Evolutionary conservation across 768 basidiomycete genomes (phyloP).

Genomic region (Macrolepiota dolichaula): DNA sequence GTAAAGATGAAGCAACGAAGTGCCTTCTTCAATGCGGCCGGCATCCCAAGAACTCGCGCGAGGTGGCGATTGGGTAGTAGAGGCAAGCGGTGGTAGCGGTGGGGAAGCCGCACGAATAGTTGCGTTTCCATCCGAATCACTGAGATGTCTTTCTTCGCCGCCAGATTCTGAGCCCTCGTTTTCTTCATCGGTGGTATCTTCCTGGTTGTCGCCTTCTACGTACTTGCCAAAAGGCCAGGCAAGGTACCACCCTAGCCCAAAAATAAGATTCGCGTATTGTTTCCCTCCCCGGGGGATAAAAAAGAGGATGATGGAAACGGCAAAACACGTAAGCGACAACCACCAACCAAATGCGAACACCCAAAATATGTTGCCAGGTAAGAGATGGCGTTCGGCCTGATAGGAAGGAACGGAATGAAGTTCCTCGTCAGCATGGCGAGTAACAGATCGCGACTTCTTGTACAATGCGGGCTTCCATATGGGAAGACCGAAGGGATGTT

Average conservation of each 20-base stretch:
- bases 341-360: constrained; percentile 89
- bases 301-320: constrained; percentile 64
- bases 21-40: constrained; percentile 39
- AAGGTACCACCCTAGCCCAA: constrained; percentile 94
- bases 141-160: constrained; percentile 24
- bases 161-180: constrained; percentile 27
- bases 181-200: constrained; percentile 21
- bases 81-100: constrained; percentile 7
- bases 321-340: constrained; percentile 72
- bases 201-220: constrained; percentile 69
- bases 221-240: constrained; percentile 99
- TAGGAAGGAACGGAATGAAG: constrained; percentile 91
- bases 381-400: constrained; percentile 87
- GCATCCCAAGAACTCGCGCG: constrained; percentile 43
- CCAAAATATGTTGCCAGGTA: constrained; percentile 96
- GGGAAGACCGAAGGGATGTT: constrained; percentile 97
- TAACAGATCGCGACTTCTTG: constrained; percentile 96
- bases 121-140: constrained; percentile 30
- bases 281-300: constrained; percentile 77
- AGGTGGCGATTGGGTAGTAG: constrained; percentile 20
- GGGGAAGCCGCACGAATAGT: constrained; percentile 35
- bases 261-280: constrained; percentile 82
- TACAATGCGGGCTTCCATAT: constrained; percentile 99
- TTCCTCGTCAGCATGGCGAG: constrained; percentile 92
- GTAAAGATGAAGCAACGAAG: constrained; percentile 37